These are phyloP conservation scores for Boletus tylopilopsis DNA, from an alignment of 768 basidiomycete genomes.

Conservation along the genomic window DNA sequence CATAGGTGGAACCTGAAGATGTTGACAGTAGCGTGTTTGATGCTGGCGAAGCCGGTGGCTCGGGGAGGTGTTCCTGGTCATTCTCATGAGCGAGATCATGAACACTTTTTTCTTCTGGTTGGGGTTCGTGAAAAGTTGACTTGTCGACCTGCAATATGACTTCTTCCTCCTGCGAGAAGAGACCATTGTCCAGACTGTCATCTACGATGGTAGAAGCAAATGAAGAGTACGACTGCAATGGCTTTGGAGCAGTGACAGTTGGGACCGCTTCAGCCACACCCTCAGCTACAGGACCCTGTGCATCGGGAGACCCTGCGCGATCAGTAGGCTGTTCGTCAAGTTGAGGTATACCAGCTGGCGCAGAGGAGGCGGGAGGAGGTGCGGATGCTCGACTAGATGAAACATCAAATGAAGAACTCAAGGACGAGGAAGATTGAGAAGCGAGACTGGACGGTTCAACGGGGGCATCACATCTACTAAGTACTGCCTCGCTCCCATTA, in stretches of 20 bases:
- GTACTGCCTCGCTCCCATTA: conserved; percentile 15
- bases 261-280: background rate
- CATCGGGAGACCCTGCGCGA: conserved; percentile 42
- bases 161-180: conserved; percentile 29
- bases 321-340: conserved; percentile 44
- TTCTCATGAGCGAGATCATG: conserved; percentile 15
- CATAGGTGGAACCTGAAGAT: conserved; percentile 38
- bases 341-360: conserved; percentile 39
- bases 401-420: conserved; percentile 39
- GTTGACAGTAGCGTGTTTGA: conserved; percentile 44
- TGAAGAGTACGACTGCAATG: conserved; percentile 42
- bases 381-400: conserved; percentile 44
- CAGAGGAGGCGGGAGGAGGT: conserved; percentile 20
- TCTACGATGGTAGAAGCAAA: conserved; percentile 52
- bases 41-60: conserved; percentile 55
- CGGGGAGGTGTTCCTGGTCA: conserved; percentile 48
- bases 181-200: conserved; percentile 35
- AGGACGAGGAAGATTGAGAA: conserved; percentile 30
- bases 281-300: conserved; percentile 34
- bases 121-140: conserved; percentile 15
- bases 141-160: conserved; percentile 15
- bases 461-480: conserved; percentile 21
- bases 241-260: conserved; percentile 21
- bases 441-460: conserved; percentile 30
- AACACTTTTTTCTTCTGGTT: conserved; percentile 16